Percentiles rank a stretch among this genome's conserved stretches.
Evolutionary conservation across 1,139 yeast genomes (phyloP).

Genomic region (Ashbya aceris): DNA sequence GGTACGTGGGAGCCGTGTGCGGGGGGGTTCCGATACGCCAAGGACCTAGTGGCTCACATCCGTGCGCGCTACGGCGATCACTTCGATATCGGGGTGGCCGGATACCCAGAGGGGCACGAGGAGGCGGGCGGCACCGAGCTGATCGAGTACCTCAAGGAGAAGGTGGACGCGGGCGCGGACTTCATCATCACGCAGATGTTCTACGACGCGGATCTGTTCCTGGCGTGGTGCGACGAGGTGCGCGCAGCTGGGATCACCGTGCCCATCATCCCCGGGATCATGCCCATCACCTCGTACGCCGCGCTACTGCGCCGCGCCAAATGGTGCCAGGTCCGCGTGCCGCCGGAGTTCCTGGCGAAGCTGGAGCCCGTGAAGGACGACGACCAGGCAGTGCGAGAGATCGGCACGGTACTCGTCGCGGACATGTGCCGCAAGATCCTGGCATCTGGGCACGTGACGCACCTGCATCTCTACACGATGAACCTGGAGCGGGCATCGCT

Average conservation of each 20-base stretch:
- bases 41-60: slow-evolving; percentile 50
- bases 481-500: slow-evolving; percentile 84
- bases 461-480: slow-evolving; percentile 94
- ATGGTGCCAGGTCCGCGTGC: slow-evolving; percentile 83
- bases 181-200: slow-evolving; percentile 90
- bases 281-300: slow-evolving; percentile 95
- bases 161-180: slow-evolving; percentile 87
- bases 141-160: slow-evolving; percentile 69
- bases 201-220: slow-evolving; percentile 79
- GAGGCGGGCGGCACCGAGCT: slow-evolving; percentile 59
- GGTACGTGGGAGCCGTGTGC: slow-evolving; percentile 38
- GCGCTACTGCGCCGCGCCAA: slow-evolving; percentile 86
- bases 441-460: slow-evolving; percentile 66
- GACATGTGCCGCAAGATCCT: slow-evolving; percentile 73
- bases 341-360: slow-evolving; percentile 58
- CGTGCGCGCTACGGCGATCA: slow-evolving; percentile 49
- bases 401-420: slow-evolving; percentile 74
- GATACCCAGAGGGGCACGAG: slow-evolving; percentile 72
- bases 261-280: slow-evolving; percentile 94
- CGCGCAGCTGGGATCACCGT: slow-evolving; percentile 68
- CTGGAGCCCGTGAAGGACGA: slow-evolving; percentile 85
- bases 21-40: slow-evolving; percentile 71
- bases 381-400: slow-evolving; percentile 77
- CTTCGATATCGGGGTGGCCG: slow-evolving; percentile 68
- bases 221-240: slow-evolving; percentile 68